Evolutionary conservation across 352 stramenopile species (phyloP).

Genomic region (Phytophthora cajani): DNA sequence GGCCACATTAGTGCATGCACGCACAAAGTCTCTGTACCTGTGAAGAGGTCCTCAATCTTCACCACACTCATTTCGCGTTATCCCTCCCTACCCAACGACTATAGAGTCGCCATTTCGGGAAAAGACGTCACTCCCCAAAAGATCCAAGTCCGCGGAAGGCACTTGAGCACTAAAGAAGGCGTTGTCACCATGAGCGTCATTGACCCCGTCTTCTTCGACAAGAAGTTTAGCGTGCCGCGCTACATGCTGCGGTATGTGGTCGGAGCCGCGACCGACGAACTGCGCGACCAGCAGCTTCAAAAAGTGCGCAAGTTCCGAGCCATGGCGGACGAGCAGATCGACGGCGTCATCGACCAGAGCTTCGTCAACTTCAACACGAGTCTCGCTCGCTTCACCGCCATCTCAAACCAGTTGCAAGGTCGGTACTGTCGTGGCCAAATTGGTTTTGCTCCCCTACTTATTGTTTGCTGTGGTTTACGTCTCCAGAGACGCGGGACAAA

Average conservation of each 20-base stretch:
- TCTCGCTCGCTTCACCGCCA: slow-evolving; percentile 78
- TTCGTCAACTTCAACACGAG: slow-evolving; percentile 89
- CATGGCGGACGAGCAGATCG: slow-evolving; percentile 82
- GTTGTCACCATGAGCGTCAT: slow-evolving; percentile 59
- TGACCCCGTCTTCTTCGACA: slow-evolving; percentile 83
- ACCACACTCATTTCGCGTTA: slow-evolving; percentile 42
- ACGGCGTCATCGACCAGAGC: slow-evolving; percentile 83
- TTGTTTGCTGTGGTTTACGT: background rate
- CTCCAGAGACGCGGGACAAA: slow-evolving; percentile 70
- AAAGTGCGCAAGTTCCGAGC: slow-evolving; percentile 63
- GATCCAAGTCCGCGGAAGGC: slow-evolving; percentile 5
- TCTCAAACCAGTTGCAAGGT: slow-evolving; percentile 84
- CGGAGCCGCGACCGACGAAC: slow-evolving; percentile 68
- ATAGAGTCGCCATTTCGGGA: slow-evolving; percentile 30
- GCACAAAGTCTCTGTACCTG: slow-evolving; percentile 31
- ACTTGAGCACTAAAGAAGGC: background rate
- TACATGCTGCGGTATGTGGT: slow-evolving; percentile 87
- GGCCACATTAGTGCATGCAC: background rate
- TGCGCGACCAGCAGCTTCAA: slow-evolving; percentile 72
- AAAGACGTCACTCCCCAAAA: slow-evolving; percentile 24
- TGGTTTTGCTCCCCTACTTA: background rate
- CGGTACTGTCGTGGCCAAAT: background rate
- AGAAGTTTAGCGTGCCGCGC: slow-evolving; percentile 80
- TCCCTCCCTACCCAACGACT: background rate
- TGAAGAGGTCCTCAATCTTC: slow-evolving; percentile 75